A percentile compares a stretch with the other conserved stretches of the same genome.
Conservation (phyloP, 2,329 filamentous ascomycete genomes). For the Epichloe festucae region DNA sequence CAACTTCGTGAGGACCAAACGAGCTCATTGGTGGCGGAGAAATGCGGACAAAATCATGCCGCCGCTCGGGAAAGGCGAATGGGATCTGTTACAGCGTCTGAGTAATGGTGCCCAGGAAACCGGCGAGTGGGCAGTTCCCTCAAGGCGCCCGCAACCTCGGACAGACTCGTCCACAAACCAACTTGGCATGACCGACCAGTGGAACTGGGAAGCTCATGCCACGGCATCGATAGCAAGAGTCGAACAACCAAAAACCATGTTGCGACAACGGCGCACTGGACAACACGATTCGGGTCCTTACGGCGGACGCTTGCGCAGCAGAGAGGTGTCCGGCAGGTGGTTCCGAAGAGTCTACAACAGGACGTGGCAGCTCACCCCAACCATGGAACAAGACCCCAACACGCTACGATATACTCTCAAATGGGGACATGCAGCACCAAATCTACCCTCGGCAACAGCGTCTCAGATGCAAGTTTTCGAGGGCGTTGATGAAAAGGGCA, state of each 20-base stretch:
- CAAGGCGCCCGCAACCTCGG: slow-evolving; percentile 14
- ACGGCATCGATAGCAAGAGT: slow-evolving; percentile 23
- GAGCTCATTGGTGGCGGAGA: slow-evolving; percentile 34
- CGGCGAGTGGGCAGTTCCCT: slow-evolving; percentile 25
- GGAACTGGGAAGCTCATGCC: slow-evolving; percentile 32
- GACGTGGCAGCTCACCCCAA: slow-evolving; percentile 32
- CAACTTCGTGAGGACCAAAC: slow-evolving; percentile 28
- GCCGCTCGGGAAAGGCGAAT: slow-evolving; percentile 41
- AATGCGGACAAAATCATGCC: slow-evolving; percentile 35
- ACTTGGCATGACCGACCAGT: slow-evolving; percentile 6
- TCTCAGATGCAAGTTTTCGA: slow-evolving; percentile 34
- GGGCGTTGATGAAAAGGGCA: slow-evolving; percentile 24
- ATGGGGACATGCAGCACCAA: slow-evolving; percentile 30
- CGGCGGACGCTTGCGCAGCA: slow-evolving; percentile 18
- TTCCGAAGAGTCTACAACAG: slow-evolving; percentile 35
- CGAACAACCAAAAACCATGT: slow-evolving; percentile 24
- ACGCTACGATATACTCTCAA: slow-evolving; percentile 22
- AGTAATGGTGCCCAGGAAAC: slow-evolving; percentile 26
- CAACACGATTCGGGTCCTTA: slow-evolving; percentile 25
- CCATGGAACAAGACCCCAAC: slow-evolving; percentile 23
- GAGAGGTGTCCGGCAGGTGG: slow-evolving; percentile 24
- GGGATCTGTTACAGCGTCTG: slow-evolving; percentile 39
- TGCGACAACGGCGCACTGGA: slow-evolving; percentile 21
- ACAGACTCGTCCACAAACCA: background rate
- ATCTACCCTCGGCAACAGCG: slow-evolving; percentile 17